Conservation (phyloP, 306 rosid genomes). For the Ormosia semicastrata region DNA sequence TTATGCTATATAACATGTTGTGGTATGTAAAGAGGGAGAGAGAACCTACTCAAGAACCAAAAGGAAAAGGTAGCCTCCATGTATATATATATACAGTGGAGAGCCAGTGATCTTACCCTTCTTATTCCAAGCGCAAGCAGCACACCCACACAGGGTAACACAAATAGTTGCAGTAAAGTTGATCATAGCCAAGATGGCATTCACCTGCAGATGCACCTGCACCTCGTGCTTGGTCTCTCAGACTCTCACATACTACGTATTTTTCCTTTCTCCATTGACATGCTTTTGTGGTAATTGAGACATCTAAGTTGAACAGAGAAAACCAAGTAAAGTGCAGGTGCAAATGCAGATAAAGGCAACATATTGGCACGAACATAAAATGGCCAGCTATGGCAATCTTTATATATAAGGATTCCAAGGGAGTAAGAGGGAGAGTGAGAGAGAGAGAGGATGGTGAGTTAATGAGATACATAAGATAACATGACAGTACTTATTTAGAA, state of each 20-base stretch:
- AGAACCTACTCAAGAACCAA: neutral
- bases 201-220: slow-evolving; percentile 65
- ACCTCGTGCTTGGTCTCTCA: slow-evolving; percentile 31
- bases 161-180: neutral
- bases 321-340: slow-evolving; percentile 64
- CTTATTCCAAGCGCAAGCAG: neutral
- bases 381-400: neutral
- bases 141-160: neutral
- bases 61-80: neutral
- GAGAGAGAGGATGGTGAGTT: neutral
- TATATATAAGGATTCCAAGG: neutral
- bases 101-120: neutral
- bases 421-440: neutral
- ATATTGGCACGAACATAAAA: slow-evolving; percentile 25
- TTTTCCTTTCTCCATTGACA: neutral
- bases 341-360: slow-evolving; percentile 70
- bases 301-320: neutral
- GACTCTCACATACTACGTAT: neutral
- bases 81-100: too few species aligned
- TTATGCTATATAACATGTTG: neutral
- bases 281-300: neutral
- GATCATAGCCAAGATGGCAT: slow-evolving; percentile 47
- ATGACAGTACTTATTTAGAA: neutral
- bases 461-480: neutral
- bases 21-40: neutral